These are phyloP conservation scores for Ettlia oleoabundans DNA, from an alignment of 139 green algal species.

Conservation along the genomic window DNA sequence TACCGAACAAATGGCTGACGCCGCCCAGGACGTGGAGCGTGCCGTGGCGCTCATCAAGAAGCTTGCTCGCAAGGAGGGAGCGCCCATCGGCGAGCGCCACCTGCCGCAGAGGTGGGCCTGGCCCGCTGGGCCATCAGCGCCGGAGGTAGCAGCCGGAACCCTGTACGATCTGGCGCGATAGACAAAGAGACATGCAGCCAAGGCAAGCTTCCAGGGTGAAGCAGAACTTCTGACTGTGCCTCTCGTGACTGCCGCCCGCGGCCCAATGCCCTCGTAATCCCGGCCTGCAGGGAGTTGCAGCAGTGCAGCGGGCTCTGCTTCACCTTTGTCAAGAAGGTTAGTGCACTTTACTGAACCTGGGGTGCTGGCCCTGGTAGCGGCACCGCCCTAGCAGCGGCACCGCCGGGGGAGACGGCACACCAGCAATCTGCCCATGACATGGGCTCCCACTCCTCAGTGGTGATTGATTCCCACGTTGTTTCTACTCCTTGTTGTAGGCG, in stretches of 20 bases:
- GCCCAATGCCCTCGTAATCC: too few species aligned
- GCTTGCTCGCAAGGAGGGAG: neutral
- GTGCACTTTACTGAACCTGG: neutral
- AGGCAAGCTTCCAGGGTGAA: too few species aligned
- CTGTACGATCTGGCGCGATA: too few species aligned
- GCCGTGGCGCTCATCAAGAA: neutral
- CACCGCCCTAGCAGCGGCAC: too few species aligned
- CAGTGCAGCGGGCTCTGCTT: slow-evolving; percentile 21
- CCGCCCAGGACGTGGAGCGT: neutral
- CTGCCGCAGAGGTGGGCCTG: neutral
- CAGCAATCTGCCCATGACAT: too few species aligned
- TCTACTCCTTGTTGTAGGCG: neutral
- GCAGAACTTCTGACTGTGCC: too few species aligned
- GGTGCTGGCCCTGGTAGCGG: too few species aligned
- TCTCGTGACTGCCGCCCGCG: too few species aligned
- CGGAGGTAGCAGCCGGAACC: too few species aligned
- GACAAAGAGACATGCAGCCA: too few species aligned
- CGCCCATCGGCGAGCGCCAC: neutral
- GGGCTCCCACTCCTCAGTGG: too few species aligned
- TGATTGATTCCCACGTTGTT: neutral
- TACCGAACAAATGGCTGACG: neutral
- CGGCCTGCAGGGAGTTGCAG: slow-evolving; percentile 16
- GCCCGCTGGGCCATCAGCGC: neutral
- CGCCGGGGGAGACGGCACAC: too few species aligned
- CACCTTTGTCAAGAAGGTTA: slow-evolving; percentile 23